Percentiles rank a stretch among this genome's conserved stretches.
Conservation (phyloP, 805 yeast genomes). For the Candida nitratophila region DNA sequence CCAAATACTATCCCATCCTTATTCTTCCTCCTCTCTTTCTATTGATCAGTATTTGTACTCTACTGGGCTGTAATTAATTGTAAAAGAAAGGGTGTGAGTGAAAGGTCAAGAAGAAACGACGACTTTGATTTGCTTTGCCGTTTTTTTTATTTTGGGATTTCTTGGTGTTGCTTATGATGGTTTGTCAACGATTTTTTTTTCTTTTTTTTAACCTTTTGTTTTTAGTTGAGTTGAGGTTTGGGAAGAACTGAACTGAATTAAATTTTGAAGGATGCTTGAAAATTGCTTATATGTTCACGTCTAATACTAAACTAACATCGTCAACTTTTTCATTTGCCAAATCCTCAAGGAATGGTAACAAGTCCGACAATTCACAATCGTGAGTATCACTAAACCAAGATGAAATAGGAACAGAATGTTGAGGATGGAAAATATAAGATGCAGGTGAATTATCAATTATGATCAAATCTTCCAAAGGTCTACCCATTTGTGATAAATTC, state of each 20-base stretch:
- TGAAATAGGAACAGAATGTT: slow-evolving; percentile 94
- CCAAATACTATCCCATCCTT: no score
- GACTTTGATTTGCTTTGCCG: no score
- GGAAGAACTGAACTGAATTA: neutral
- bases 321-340: slow-evolving; percentile 64
- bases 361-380: slow-evolving; percentile 89
- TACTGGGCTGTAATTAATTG: no score
- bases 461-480: slow-evolving; percentile 79
- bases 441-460: slow-evolving; percentile 98
- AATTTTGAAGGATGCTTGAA: neutral
- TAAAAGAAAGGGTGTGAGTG: no score
- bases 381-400: slow-evolving; percentile 98
- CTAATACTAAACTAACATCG: slow-evolving; percentile 81
- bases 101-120: no score
- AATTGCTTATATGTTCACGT: slow-evolving; percentile 45
- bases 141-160: no score
- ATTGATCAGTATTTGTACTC: no score
- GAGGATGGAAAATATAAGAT: slow-evolving; percentile 96
- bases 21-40: neutral
- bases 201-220: no score
- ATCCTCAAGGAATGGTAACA: slow-evolving; percentile 86
- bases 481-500: slow-evolving; percentile 87
- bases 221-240: neutral
- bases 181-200: no score
- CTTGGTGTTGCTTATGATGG: no score